Evolutionary conservation across 352 stramenopile species (phyloP).

Genomic region (Peronospora farinosa): DNA sequence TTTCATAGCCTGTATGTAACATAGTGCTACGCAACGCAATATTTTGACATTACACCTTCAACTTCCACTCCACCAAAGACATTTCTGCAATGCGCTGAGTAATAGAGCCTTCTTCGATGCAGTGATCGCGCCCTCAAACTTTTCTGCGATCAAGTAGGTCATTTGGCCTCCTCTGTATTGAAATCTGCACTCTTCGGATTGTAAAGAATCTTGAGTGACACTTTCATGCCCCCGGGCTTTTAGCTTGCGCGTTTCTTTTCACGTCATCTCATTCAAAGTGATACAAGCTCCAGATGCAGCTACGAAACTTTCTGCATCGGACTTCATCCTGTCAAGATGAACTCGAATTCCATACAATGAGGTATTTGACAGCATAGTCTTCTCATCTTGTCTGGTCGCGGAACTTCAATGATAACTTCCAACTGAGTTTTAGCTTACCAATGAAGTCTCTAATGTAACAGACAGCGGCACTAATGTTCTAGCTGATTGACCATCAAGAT

Average conservation of each 20-base stretch:
- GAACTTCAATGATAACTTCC: conserved; percentile 4
- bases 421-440: conserved; percentile 24
- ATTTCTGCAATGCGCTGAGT: conserved; percentile 14
- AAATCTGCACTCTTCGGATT: conserved; percentile 15
- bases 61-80: conserved; percentile 45
- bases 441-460: conserved; percentile 23
- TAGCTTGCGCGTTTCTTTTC: conserved; percentile 9
- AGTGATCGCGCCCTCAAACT: conserved; percentile 22
- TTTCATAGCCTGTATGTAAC: background rate
- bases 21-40: background rate
- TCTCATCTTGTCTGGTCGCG: conserved; percentile 16
- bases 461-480: too few relatives aligned
- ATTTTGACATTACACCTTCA: conserved; percentile 47
- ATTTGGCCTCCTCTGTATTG: background rate
- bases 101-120: conserved; percentile 18
- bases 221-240: conserved; percentile 6
- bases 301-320: conserved; percentile 14
- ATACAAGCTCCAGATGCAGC: conserved; percentile 23
- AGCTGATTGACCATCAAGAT: conserved; percentile 18
- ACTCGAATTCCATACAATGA: conserved; percentile 10
- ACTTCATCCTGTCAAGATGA: conserved; percentile 26
- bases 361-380: conserved; percentile 17
- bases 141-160: conserved; percentile 23
- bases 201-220: conserved; percentile 20
- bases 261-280: conserved; percentile 28